Conservation (phyloP, 108 stramenopile genomes). For the Cyclotella kingstonii region DNA sequence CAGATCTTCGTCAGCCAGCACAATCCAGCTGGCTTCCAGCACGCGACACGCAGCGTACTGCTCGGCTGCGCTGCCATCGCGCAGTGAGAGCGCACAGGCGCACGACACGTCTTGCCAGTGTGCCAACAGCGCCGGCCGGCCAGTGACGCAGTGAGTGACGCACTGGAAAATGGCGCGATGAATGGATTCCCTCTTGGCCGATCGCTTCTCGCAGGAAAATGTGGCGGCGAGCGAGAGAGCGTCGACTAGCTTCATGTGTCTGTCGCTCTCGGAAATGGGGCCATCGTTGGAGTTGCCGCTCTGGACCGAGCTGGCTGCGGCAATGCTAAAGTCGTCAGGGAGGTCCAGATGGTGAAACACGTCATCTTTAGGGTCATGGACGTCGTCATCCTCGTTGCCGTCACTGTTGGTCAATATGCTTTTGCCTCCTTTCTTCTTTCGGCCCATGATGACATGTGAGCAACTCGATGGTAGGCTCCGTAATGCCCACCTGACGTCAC, state of each 20-base stretch:
- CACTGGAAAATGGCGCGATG: conserved; percentile 58
- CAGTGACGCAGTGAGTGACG: conserved; percentile 67
- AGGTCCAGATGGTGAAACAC: conserved; percentile 20
- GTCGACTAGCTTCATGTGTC: conserved; percentile 23
- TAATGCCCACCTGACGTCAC: too few relatives aligned
- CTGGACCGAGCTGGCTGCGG: conserved; percentile 13
- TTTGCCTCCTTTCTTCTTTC: conserved; percentile 9
- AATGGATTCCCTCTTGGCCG: conserved; percentile 56
- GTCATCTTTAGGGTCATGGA: conserved; percentile 2
- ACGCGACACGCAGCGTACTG: conserved; percentile 87
- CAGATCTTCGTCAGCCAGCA: conserved; percentile 59
- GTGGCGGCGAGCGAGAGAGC: conserved; percentile 33
- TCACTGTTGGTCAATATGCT: too few relatives aligned
- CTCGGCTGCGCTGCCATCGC: conserved; percentile 47
- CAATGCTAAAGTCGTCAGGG: conserved; percentile 33
- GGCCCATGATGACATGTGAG: too few relatives aligned
- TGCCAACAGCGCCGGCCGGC: conserved; percentile 12
- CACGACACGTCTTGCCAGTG: conserved; percentile 19
- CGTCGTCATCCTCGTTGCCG: neutral
- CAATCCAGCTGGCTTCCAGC: conserved; percentile 65
- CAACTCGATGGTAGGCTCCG: too few relatives aligned
- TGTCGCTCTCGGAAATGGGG: conserved; percentile 3
- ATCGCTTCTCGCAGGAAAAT: conserved; percentile 56
- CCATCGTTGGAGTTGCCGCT: conserved; percentile 1
- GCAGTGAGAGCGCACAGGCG: conserved; percentile 39